Conservation (phyloP, 75 land plant species). For the Pseudotsuga menziesii region DNA sequence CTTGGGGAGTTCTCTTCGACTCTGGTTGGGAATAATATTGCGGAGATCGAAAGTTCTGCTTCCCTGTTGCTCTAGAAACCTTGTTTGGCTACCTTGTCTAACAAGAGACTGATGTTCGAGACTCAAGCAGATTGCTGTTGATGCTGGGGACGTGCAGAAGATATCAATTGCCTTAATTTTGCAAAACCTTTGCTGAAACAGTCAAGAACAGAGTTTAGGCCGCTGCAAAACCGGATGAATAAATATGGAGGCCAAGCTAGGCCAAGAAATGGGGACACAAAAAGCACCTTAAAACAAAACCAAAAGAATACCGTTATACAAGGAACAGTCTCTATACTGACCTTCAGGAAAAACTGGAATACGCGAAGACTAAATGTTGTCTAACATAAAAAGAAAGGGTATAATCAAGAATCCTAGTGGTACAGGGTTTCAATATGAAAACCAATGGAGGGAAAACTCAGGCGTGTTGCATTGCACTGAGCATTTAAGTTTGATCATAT, state of each 20-base stretch:
- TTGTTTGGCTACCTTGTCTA: conserved; percentile 8
- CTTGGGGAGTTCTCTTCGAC: background rate
- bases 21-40: background rate
- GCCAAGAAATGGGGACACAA: background rate
- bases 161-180: conserved; percentile 6
- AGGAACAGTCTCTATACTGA: background rate
- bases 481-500: background rate
- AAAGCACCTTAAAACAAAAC: background rate
- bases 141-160: conserved; percentile 9
- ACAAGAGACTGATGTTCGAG: conserved; percentile 5
- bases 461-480: background rate
- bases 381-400: too few relatives aligned
- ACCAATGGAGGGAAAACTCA: background rate
- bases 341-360: background rate
- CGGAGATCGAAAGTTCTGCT: background rate
- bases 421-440: background rate
- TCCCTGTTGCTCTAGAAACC: conserved; percentile 2
- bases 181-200: background rate
- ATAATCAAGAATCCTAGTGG: background rate
- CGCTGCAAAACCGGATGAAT: background rate
- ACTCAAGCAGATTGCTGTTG: conserved; percentile 13
- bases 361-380: too few relatives aligned
- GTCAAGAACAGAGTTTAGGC: background rate
- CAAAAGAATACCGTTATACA: background rate
- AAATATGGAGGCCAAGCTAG: too few relatives aligned